A percentile compares a stretch with the other conserved stretches of the same genome.
These are phyloP conservation scores for Alnus rubra DNA, from an alignment of 306 rosid genomes.

Conservation along the genomic window DNA sequence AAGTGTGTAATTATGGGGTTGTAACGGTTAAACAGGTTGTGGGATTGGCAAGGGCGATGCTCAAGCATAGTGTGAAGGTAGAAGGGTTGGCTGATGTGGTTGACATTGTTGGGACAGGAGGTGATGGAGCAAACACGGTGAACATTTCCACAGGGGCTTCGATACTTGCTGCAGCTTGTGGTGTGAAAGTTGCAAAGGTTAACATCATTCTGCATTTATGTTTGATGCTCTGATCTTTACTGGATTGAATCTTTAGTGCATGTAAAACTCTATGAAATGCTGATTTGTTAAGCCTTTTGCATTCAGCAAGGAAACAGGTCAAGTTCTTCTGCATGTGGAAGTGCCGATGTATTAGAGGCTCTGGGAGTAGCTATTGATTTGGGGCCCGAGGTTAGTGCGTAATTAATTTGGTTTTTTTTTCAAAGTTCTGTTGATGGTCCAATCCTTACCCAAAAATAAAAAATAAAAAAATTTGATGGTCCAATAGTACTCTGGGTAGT, in stretches of 20 bases:
- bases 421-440: neutral
- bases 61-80: slow-evolving; percentile 66
- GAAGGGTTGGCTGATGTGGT: slow-evolving; percentile 79
- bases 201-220: neutral
- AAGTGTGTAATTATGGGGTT: slow-evolving; percentile 15
- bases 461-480: too few species aligned
- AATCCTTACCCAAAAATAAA: neutral
- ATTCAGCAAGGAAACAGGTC: slow-evolving; percentile 94
- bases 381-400: slow-evolving; percentile 65
- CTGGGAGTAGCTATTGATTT: slow-evolving; percentile 74
- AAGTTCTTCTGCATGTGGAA: slow-evolving; percentile 95
- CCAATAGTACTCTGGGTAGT: too few species aligned
- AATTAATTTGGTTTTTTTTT: neutral
- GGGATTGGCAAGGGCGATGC: slow-evolving; percentile 90
- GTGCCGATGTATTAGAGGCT: slow-evolving; percentile 91
- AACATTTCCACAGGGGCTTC: slow-evolving; percentile 93
- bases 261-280: neutral
- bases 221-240: neutral
- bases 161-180: slow-evolving; percentile 94
- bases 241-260: neutral
- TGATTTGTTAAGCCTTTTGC: neutral
- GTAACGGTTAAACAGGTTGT: slow-evolving; percentile 54
- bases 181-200: slow-evolving; percentile 95
- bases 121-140: slow-evolving; percentile 92
- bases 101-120: slow-evolving; percentile 98